Conservation (phyloP, 257 asterid species). For the Fraxinus quadrangulata region DNA sequence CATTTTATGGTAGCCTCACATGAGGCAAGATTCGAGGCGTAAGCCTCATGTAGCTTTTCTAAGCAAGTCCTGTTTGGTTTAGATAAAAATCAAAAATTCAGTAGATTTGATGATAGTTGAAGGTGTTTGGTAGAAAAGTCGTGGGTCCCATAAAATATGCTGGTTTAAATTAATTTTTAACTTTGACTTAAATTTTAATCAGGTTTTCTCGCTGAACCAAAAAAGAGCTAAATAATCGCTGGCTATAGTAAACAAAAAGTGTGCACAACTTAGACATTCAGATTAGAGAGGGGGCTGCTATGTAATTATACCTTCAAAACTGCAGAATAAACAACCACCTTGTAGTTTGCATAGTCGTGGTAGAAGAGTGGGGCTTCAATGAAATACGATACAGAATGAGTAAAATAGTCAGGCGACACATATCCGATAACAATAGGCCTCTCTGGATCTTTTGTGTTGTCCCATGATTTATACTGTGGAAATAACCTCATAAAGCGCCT, state of each 20-base stretch:
- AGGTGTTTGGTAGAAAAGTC: too few species aligned
- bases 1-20: too few species aligned
- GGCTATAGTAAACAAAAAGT: conserved; percentile 15
- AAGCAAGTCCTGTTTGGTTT: too few species aligned
- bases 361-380: conserved; percentile 85
- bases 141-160: too few species aligned
- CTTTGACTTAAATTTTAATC: too few species aligned
- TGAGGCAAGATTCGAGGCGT: too few species aligned
- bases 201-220: too few species aligned
- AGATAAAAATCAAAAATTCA: too few species aligned
- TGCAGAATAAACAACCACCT: conserved; percentile 94
- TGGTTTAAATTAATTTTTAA: too few species aligned
- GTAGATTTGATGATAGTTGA: too few species aligned
- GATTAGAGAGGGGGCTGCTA: conserved; percentile 22
- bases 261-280: conserved; percentile 8
- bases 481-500: conserved; percentile 86
- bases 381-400: conserved; percentile 97
- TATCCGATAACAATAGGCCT: conserved; percentile 88
- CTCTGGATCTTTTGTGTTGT: conserved; percentile 82
- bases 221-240: too few species aligned
- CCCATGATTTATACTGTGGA: conserved; percentile 87
- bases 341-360: conserved; percentile 73
- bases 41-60: too few species aligned
- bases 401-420: conserved; percentile 97
- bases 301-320: conserved; percentile 79